Base-by-base conservation (phyloP, 192 early-diverging fungal species). In the Cladochytrium replicatum region DNA sequence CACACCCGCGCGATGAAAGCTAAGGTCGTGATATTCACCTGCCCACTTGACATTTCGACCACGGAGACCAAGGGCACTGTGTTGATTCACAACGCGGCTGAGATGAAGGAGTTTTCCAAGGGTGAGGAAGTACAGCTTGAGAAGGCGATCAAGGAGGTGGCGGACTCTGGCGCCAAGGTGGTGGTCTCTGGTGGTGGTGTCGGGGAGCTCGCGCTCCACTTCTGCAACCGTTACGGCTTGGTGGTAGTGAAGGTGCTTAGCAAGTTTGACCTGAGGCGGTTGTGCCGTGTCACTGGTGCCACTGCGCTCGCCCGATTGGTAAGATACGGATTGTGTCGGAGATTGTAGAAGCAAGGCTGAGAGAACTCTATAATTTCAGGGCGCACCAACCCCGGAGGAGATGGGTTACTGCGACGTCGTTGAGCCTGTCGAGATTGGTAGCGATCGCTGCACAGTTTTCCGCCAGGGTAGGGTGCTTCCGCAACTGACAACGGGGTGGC, bases 31-130 rank as follows among this genome's bases (percentile, higher is more conserved):
- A 83, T 98, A 54, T 98, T 91, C 63, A 82, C 87, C 11, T 98
- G 89, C 64, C 80, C 88, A 6, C 74, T 98, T 41, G 94, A 98
- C 63, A 80, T 91, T 41, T 70, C 85, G 5, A 81, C 90, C 65
- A 98, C 94, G 24, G 94, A 98, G 65, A 98, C 94, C 32, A 98
- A 98, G 82, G 94, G 94, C 42, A 98, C 94, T 13, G 94, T 98
- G 39, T 75, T 98, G 63, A 88, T 98, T 66, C 84, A 92, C 59
- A 94, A 85, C 64, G 94, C 94, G 37, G 67, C 77, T 43, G 94
- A 96, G 62, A 96, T 98, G 94, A 74, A 96, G 23, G 83, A 87
- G 61, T 98, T 95, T 66, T 86, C 83, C 41, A 91, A 91, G 67
- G 94, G 85, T 46, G 94, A 98, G 67, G 94, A 98, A 67, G 71